phyloP scores from a whole-genome alignment of 1,139 yeast species.

The Zygoascus sp. region DNA sequence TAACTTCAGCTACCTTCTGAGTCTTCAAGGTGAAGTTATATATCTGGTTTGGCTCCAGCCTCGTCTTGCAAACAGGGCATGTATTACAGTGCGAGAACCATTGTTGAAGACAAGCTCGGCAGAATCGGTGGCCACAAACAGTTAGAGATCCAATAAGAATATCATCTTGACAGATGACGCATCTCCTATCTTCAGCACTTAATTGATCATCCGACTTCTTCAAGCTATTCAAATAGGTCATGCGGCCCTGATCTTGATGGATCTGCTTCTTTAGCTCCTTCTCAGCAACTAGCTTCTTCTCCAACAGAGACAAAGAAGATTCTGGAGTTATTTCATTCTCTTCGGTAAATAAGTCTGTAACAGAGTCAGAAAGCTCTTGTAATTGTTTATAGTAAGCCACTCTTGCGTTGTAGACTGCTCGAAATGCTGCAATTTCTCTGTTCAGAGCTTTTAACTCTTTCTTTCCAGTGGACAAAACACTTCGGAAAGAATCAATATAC shows the following conservation, averaged over 20 bases:
- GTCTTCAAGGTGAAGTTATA: constrained; percentile 48
- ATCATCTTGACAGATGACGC: constrained; percentile 70
- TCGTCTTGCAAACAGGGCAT: constrained; percentile 78
- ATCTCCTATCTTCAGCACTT: constrained; percentile 43
- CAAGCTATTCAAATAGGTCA: constrained; percentile 57
- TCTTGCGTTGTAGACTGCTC: constrained; percentile 68
- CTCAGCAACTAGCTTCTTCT: constrained; percentile 20
- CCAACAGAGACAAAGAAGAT: constrained; percentile 15
- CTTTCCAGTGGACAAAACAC: constrained; percentile 43
- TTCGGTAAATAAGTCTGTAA: constrained; percentile 38
- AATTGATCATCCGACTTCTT: constrained; percentile 21
- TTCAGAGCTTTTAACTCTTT: constrained; percentile 40
- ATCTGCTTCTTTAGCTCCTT: constrained; percentile 18
- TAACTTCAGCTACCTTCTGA: constrained; percentile 6
- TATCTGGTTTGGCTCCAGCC: constrained; percentile 43
- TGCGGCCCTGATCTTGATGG: constrained; percentile 35
- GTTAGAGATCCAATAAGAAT: constrained; percentile 75
- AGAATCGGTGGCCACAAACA: constrained; percentile 86
- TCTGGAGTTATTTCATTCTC: constrained; percentile 18
- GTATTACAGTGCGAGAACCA: constrained; percentile 57
- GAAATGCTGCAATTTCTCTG: constrained; percentile 50
- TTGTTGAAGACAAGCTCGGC: constrained; percentile 65
- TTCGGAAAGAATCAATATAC: constrained; percentile 14
- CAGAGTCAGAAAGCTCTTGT: constrained; percentile 81
- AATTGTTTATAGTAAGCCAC: constrained; percentile 77